These are phyloP conservation scores for Herpotrichia juniperi DNA, from an alignment of 2,329 filamentous ascomycete species.

Conservation along the genomic window DNA sequence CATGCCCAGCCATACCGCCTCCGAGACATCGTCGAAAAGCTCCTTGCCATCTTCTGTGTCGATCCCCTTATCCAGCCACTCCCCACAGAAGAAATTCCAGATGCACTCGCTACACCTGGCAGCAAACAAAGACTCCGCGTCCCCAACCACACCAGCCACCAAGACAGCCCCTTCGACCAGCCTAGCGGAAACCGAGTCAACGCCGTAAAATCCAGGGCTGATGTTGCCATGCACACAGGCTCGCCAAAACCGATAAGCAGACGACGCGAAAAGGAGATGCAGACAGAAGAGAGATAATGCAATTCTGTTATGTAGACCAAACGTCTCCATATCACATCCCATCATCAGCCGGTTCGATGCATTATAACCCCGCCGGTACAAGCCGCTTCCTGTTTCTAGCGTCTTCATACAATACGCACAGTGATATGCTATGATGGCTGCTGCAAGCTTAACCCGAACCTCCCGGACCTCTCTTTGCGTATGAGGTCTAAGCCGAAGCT, in stretches of 20 bases:
- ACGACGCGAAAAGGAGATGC: constrained; percentile 4
- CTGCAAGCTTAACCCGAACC: too few relatives aligned
- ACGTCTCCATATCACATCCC: too few relatives aligned
- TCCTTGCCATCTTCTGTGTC: constrained; percentile 53
- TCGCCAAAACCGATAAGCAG: constrained; percentile 30
- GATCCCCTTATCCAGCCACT: constrained; percentile 48
- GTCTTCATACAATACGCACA: too few relatives aligned
- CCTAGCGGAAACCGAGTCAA: constrained; percentile 30
- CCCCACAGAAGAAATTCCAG: constrained; percentile 12
- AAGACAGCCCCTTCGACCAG: constrained; percentile 41
- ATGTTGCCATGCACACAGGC: constrained; percentile 10
- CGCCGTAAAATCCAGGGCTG: background rate
- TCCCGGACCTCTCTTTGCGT: too few relatives aligned
- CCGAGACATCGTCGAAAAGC: constrained; percentile 54
- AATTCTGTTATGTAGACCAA: too few relatives aligned
- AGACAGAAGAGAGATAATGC: too few relatives aligned
- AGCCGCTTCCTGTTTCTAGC: too few relatives aligned
- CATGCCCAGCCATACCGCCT: constrained; percentile 50
- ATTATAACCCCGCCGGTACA: too few relatives aligned
- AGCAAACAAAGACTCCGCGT: constrained; percentile 22
- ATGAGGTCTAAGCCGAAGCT: too few relatives aligned
- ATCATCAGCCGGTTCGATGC: too few relatives aligned
- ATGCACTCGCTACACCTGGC: constrained; percentile 36
- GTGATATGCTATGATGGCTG: too few relatives aligned
- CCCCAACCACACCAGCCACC: constrained; percentile 26